Percentiles rank a stretch among this genome's conserved stretches.
These are phyloP conservation scores for Zea luxurians DNA, from an alignment of 176 grass and related monocot species.

Conservation along the genomic window DNA sequence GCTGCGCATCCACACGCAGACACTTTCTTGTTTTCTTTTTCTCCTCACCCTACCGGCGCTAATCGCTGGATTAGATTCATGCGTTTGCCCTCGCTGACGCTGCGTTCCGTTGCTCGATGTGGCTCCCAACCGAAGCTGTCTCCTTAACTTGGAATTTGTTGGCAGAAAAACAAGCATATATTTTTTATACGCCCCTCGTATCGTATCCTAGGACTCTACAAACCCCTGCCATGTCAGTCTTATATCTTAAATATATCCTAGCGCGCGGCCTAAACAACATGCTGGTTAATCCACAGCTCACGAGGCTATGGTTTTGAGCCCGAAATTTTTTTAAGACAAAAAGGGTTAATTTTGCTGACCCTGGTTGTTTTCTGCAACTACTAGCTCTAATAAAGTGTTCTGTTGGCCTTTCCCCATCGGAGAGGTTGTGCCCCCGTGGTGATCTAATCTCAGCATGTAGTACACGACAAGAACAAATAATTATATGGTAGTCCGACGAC, in stretches of 20 bases:
- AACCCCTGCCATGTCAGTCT: slow-evolving; percentile 1
- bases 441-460: slow-evolving; percentile 31
- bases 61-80: slow-evolving; percentile 1
- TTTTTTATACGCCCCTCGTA: neutral
- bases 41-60: neutral
- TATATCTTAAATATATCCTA: neutral
- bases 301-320: slow-evolving; percentile 1
- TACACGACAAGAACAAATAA: slow-evolving; percentile 25
- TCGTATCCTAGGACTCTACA: neutral
- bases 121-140: slow-evolving; percentile 1
- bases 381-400: neutral
- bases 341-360: slow-evolving; percentile 22
- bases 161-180: neutral
- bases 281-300: slow-evolving; percentile 1
- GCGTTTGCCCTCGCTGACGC: neutral
- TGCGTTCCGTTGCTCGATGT: slow-evolving; percentile 16
- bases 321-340: neutral
- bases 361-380: neutral
- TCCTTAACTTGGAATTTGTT: neutral
- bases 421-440: slow-evolving; percentile 11
- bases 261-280: neutral
- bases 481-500: slow-evolving; percentile 20
- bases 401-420: slow-evolving; percentile 31
- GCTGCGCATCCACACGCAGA: neutral
- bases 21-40: neutral